Evolutionary conservation across 495 filamentous ascomycete species (phyloP).

Genomic region (Entonaema liquescens): DNA sequence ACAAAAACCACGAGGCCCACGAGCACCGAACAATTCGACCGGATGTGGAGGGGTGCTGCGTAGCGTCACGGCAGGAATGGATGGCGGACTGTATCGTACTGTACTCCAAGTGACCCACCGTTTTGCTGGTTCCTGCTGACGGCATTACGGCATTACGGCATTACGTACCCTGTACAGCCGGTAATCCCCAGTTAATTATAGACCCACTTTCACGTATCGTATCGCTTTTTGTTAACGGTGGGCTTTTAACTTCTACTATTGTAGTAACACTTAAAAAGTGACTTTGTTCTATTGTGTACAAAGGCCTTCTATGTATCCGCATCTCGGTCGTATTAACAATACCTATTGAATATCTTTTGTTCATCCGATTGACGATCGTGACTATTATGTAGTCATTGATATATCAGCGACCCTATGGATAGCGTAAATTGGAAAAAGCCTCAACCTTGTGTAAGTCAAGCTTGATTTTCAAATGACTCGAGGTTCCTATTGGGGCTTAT

Average conservation of each 20-base stretch:
- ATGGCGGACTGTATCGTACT: slow-evolving; percentile 30
- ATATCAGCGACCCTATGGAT: not conserved
- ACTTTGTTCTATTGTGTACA: not conserved
- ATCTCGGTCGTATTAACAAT: too few relatives aligned
- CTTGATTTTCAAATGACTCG: slow-evolving; percentile 1
- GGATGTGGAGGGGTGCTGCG: slow-evolving; percentile 36
- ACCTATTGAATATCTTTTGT: not conserved
- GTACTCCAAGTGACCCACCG: slow-evolving; percentile 22
- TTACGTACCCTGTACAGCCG: slow-evolving; percentile 9
- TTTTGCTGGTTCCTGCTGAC: slow-evolving; percentile 25
- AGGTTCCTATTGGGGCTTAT: not conserved
- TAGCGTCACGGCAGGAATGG: slow-evolving; percentile 31
- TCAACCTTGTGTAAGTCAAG: not conserved
- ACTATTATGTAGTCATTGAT: not conserved
- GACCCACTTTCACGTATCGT: slow-evolving; percentile 16
- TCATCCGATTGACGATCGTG: not conserved
- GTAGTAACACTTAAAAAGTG: not conserved
- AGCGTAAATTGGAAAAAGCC: slow-evolving; percentile 4
- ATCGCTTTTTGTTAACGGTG: not conserved
- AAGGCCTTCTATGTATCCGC: not conserved
- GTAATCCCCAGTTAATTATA: slow-evolving; percentile 1
- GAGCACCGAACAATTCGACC: slow-evolving; percentile 37
- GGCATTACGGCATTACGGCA: not conserved
- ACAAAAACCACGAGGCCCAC: slow-evolving; percentile 35
- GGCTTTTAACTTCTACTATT: not conserved